Evolutionary conservation across 768 basidiomycete genomes (phyloP), one percentile per base, ranked within the genome.

Genomic region (Phlebiopsis gigantea): DNA sequence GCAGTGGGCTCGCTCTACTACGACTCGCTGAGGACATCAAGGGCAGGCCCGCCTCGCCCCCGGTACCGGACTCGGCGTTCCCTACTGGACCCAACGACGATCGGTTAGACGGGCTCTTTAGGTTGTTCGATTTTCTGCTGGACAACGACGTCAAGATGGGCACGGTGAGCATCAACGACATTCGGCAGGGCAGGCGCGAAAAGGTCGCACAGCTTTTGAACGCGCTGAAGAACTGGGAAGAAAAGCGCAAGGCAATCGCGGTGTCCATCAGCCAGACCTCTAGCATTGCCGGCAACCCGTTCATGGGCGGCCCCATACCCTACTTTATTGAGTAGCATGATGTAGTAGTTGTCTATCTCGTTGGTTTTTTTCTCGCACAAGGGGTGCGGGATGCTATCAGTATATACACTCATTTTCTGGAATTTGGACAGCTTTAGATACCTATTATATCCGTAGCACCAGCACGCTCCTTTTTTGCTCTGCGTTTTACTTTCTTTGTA

Each of bases 81-180:
- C 87, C 87, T 2, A 68, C 74, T 8, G 80, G 79, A 41, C 71
- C 79, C 12, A 75, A 77, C 59, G 88, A 93, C 66, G 88, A 95
- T 61, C 90, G 88, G 62, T 74, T 96, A 14, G 90, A 93, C 25
- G 92, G 93, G 15, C 75, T 96, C 26, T 94, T 96, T 75, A 78
- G 82, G 56, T 73, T 96, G 55, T 96, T 97, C 72, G 95, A 98
- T 71, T 94, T 92, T 71, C 72, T 97, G 55, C 79, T 98, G 46
- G 93, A 95, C 64, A 91, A 93, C 58, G 93, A 93, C 48, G 85
- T 95, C 56, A 88, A 88, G 72, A 90, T 96, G 77, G 94, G 90
- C 8, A 83, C 85, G 59, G 87, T 98, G 29, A 93, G 90, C 63
- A 95, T 97, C 72, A 96, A 96, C 67, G 96, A 98, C 71, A 79